Evolutionary conservation across 2,329 filamentous ascomycete species (phyloP), one percentile per base, ranked within the genome.

Genomic region (Blumeriella jaapii): DNA sequence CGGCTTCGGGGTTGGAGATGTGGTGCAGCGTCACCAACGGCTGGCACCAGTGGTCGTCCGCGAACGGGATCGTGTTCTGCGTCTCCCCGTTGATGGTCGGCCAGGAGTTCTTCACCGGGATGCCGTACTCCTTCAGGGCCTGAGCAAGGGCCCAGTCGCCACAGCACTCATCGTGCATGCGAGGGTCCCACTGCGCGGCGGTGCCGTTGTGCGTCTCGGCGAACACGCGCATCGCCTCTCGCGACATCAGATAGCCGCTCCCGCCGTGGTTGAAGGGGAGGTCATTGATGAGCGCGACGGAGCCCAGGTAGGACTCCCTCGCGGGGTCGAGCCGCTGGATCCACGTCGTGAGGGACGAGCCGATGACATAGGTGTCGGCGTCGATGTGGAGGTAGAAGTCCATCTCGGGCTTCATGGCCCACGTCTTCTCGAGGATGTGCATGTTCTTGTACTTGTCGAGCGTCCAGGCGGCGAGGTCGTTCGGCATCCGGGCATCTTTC

Each of bases 361-460:
- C 69, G 28, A 69, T 55, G 7, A 74, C 59, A 46, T 74, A 74
- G 3, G 69, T 71, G 51, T 74, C 70, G 33, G 68, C 68, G 37
- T 74, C 70, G 41, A 74, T 60, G 41, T 70, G 71, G 14, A 75
- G 46, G 46, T 72, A 75, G 70, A 71, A 76, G 42, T 73, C 65
- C 42, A 65, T 65, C 37, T 61, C 49, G 7, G 70, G 69, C 12
- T 64, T 61, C 53, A 67, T 50, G 10, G 51, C 47, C 49, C 64
- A 74, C 0, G 64, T 54, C 55, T 70, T 71, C 53, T 71, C 64
- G 12, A 69, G 61, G 44, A 73, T 69, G 51, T 73, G 70, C 28
- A 72, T 58, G 49, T 71, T 72, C 55, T 76, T 75, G 58, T 73
- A 76, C 56, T 73, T 74, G 58, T 76, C 71, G 22, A 75, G 54